Base-by-base conservation (phyloP, 352 stramenopile species). In the Phytopythium litorale region DNA sequence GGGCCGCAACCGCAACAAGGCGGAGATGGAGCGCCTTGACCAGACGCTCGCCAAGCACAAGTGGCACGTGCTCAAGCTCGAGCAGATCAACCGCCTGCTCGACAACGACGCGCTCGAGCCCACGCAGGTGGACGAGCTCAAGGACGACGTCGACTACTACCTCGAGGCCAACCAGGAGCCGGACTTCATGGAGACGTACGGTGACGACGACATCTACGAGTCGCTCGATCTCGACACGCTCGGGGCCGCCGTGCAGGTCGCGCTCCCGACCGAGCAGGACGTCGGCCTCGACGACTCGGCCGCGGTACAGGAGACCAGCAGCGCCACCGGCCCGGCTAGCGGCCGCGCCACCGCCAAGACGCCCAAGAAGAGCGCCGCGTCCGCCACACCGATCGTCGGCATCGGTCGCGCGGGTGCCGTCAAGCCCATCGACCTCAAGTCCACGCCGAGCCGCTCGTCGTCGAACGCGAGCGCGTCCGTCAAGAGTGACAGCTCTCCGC, bases 101-200 rank as follows among this genome's bases (percentile, higher is more conserved):
- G 97, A 98, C 62, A 99, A 99, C 74, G 93, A 98, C 66, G 80
- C 88, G 18, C 76, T 99, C 13, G 84, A 98, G 48, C 80, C 96
- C 19, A 82, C 96, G 16, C 68, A 91, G 37, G 91, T 99, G 18
- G 94, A 99, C 62, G 84, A 97, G 19, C 79, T 99, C 28, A 98
- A 98, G 73, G 98, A 99, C 43, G 96, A 99, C 72, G 77, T 99
- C 15, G 96, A 99, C 19, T 99, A 99, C 68, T 99, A 99, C 65
- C 78, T 99, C 7, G 97, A 99, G 62, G 90, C 86, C 15, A 92
- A 97, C 83, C 77, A 82, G 69, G 96, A 99, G 38, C 78, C 87
- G 18, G 89, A 98, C 69, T 98, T 98, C 65, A 87, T 98, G 68
- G 91, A 98, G 61, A 96, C 80, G 32, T 95, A 94, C 60, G 84